Percentiles rank a stretch among this genome's conserved stretches.
Evolutionary conservation across 2,329 filamentous ascomycete genomes (phyloP).

Genomic region (Hypomyces rosellus): DNA sequence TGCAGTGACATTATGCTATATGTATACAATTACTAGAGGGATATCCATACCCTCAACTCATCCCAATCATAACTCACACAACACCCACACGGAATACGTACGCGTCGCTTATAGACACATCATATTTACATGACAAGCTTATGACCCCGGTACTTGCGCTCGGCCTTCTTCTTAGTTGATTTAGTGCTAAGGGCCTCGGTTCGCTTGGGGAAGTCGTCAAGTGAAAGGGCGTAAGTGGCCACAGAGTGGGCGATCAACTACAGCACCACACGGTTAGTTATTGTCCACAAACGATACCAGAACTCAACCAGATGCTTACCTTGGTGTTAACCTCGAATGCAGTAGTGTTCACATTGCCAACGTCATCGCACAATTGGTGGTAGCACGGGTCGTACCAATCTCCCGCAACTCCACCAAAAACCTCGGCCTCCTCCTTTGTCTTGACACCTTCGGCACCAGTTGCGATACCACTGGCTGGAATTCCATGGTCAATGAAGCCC

Average conservation of each 20-base stretch:
- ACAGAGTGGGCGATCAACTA: constrained; percentile 65
- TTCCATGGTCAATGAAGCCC: constrained; percentile 65
- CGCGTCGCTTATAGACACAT: too few species aligned
- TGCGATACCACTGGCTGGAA: constrained; percentile 68
- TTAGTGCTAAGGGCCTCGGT: constrained; percentile 23
- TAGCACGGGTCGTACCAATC: constrained; percentile 55
- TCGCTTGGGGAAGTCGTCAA: constrained; percentile 58
- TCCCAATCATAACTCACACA: too few species aligned
- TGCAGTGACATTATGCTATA: too few species aligned
- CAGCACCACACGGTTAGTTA: neutral
- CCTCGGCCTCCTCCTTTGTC: constrained; percentile 55
- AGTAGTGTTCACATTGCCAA: constrained; percentile 51
- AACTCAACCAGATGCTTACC: constrained; percentile 28
- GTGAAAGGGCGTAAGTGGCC: constrained; percentile 61
- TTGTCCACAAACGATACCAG: too few species aligned
- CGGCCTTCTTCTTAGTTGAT: constrained; percentile 25
- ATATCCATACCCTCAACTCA: too few species aligned
- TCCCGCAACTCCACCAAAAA: constrained; percentile 67
- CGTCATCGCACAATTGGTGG: constrained; percentile 55
- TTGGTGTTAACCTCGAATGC: constrained; percentile 58
- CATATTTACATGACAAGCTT: constrained; percentile 38
- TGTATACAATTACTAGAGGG: too few species aligned
- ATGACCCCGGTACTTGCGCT: constrained; percentile 44
- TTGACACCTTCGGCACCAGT: constrained; percentile 74
- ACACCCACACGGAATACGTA: too few species aligned